Evolutionary conservation across 176 grass and related monocot genomes (phyloP).

Genomic region (Carex parvula): DNA sequence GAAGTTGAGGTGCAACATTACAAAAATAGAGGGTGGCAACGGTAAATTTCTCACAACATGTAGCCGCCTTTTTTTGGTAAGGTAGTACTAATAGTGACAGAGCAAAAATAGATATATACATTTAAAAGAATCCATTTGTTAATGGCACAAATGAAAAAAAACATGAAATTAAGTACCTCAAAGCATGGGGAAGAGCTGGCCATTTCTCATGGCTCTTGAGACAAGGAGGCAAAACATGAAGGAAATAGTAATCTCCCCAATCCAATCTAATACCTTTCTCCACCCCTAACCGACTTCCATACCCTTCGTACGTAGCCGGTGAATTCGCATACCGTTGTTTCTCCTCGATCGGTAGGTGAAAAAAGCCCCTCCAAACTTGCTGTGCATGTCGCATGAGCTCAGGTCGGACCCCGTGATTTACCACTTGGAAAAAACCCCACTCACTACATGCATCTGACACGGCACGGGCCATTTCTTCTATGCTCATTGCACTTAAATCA

Average conservation of each 20-base stretch:
- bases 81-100: neutral
- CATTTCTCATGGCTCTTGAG: slow-evolving; percentile 49
- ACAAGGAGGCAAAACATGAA: slow-evolving; percentile 58
- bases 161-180: slow-evolving; percentile 35
- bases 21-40: neutral
- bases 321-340: slow-evolving; percentile 76
- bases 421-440: slow-evolving; percentile 94
- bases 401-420: slow-evolving; percentile 60
- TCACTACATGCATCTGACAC: slow-evolving; percentile 52
- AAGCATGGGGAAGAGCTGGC: slow-evolving; percentile 41
- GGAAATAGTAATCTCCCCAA: slow-evolving; percentile 95
- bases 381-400: slow-evolving; percentile 40
- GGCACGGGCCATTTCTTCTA: slow-evolving; percentile 16
- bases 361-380: slow-evolving; percentile 59
- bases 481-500: slow-evolving; percentile 36
- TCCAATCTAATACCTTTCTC: slow-evolving; percentile 58
- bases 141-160: neutral
- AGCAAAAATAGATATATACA: neutral
- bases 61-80: neutral
- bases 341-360: slow-evolving; percentile 47
- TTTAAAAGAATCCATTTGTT: neutral
- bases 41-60: neutral
- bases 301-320: slow-evolving; percentile 77
- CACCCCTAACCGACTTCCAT: slow-evolving; percentile 77
- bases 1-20: neutral